Percentiles rank a stretch among this genome's conserved stretches.
Conservation (phyloP, 257 asterid genomes). For the Nicotiana tabacum region DNA sequence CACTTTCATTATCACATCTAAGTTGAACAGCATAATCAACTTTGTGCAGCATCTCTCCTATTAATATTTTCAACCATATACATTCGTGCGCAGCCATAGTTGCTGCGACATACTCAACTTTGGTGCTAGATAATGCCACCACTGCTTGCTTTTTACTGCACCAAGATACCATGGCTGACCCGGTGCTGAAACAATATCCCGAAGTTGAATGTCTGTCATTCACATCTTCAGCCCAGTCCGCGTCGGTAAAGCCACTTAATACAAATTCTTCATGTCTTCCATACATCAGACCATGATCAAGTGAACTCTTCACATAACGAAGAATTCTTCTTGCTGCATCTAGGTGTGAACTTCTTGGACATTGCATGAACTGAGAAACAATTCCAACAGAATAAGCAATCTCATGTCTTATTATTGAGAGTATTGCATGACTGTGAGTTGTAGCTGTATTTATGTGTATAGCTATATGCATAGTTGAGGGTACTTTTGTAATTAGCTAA, state of each 20-base stretch:
- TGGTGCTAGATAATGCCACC: not conserved
- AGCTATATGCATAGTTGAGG: no score
- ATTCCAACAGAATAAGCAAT: constrained; percentile 20
- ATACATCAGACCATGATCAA: constrained; percentile 8
- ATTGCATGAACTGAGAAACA: constrained; percentile 21
- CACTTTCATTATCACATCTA: constrained; percentile 8
- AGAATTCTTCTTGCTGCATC: constrained; percentile 21
- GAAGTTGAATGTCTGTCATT: not conserved
- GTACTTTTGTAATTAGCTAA: no score
- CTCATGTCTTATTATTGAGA: not conserved
- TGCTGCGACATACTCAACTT: constrained; percentile 1
- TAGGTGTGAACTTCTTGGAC: constrained; percentile 1
- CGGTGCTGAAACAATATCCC: not conserved
- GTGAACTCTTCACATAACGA: not conserved
- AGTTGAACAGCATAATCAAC: constrained; percentile 5
- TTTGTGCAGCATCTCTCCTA: not conserved
- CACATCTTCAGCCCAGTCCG: not conserved
- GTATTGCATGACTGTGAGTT: no score
- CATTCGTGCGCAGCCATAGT: constrained; percentile 13
- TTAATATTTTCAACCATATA: not conserved
- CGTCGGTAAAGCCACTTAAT: not conserved
- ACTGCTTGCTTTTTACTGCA: constrained; percentile 4
- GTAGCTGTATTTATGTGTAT: no score
- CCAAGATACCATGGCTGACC: not conserved
- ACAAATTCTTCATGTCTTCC: not conserved